phyloP scores from a whole-genome alignment of 2,329 filamentous ascomycete species.

The Periglandula ipomoeae region DNA sequence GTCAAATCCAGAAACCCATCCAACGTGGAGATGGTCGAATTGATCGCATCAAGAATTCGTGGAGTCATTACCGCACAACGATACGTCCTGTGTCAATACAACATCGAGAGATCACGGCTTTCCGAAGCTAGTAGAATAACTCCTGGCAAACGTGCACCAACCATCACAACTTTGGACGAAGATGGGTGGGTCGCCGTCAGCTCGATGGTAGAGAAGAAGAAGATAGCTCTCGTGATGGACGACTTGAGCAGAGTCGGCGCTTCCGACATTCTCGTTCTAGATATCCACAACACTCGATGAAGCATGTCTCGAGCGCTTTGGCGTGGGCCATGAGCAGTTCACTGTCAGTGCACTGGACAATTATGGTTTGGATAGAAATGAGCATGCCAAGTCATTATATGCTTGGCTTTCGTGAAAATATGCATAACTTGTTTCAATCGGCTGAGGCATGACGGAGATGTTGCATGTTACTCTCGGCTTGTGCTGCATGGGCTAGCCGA shows the following conservation, averaged over 20 bases:
- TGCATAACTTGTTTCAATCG: too few species aligned
- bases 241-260: slow-evolving; percentile 67
- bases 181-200: slow-evolving; percentile 91
- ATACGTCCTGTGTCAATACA: slow-evolving; percentile 95
- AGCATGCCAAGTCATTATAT: too few species aligned
- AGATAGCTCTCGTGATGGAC: slow-evolving; percentile 81
- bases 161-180: slow-evolving; percentile 80
- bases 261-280: slow-evolving; percentile 74
- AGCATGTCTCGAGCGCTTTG: background rate
- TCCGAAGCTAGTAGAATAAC: slow-evolving; percentile 65
- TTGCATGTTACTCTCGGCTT: too few species aligned
- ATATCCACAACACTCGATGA: slow-evolving; percentile 70
- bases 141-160: slow-evolving; percentile 87
- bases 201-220: slow-evolving; percentile 86
- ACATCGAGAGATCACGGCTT: slow-evolving; percentile 66
- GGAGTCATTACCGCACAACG: slow-evolving; percentile 93
- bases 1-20: slow-evolving; percentile 83
- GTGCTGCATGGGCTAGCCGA: too few species aligned
- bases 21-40: slow-evolving; percentile 69
- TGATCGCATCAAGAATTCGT: slow-evolving; percentile 78
- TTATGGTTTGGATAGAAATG: too few species aligned
- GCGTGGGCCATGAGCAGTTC: too few species aligned
- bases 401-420: background rate
- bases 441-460: too few species aligned
- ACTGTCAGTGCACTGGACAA: too few species aligned